Conservation (phyloP, 2,329 filamentous ascomycete species). For the Aspergillus ochraceus region DNA sequence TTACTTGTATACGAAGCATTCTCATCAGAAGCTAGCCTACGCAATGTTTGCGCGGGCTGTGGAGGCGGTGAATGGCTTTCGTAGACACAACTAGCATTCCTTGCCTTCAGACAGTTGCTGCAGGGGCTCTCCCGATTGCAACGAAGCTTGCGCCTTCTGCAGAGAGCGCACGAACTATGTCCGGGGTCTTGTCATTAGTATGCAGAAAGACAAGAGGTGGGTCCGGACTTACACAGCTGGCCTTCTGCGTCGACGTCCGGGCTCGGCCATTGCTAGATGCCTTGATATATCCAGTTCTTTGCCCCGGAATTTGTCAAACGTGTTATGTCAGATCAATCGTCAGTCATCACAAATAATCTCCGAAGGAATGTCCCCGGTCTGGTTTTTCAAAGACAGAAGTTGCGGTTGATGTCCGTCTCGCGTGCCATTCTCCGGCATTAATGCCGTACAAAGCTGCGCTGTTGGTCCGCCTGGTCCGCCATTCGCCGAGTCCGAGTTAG, state of each 20-base stretch:
- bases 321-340: neutral
- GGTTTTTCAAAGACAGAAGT: constrained; percentile 6
- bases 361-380: neutral
- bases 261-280: constrained; percentile 22
- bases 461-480: neutral
- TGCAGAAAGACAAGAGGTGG: neutral
- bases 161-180: constrained; percentile 56
- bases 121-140: constrained; percentile 63
- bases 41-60: constrained; percentile 4
- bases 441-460: neutral
- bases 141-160: constrained; percentile 61
- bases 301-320: too few relatives aligned
- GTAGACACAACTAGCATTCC: constrained; percentile 26
- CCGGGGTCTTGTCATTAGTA: constrained; percentile 7
- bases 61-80: constrained; percentile 12
- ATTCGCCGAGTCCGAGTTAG: neutral
- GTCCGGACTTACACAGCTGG: constrained; percentile 43
- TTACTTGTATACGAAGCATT: constrained; percentile 4
- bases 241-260: constrained; percentile 41
- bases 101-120: constrained; percentile 55
- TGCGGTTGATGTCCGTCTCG: constrained; percentile 25
- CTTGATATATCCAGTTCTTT: neutral
- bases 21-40: neutral
- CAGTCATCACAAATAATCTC: neutral
- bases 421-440: constrained; percentile 26